Evolutionary conservation across 2,329 filamentous ascomycete genomes (phyloP), one percentile per base, ranked within the genome.

Genomic region (Penicillium hordei): DNA sequence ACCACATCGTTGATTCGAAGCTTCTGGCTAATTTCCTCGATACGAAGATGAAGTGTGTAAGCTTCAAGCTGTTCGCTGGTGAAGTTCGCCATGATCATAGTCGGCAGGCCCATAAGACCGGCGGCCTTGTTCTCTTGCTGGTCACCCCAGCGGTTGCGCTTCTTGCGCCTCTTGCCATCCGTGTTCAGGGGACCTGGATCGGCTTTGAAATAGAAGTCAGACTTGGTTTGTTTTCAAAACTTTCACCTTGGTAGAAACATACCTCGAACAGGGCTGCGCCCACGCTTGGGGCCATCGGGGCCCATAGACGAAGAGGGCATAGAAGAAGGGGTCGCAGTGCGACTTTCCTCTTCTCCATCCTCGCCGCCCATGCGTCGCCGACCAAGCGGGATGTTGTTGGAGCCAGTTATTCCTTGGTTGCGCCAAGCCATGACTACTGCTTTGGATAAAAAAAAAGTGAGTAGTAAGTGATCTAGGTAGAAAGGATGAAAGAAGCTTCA

Each of bases 21-120:
- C 84, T 99, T 99, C 81, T 99, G 93, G 74, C 92, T 97, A 72
- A 99, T 99, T 78, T 99, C 94, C 77, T 99, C 93, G 72, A 99
- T 97, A 72, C 94, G 91, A 71, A 99, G 81, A 79, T 99, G 93
- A 66, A 97, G 82, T 23, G 93, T 94, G 75, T 99, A 99, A 21
- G 94, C 94, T 75, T 99, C 94, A 55, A 97, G 86, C 82, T 99
- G 94, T 78, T 99, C 94, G 73, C 89, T 93, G 55, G 94, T 99
- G 92, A 99, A 99, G 78, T 93, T 93, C 62, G 93, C 92, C 77
- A 93, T 88, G 75, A 99, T 97, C 71, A 93, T 91, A 17, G 94
- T 99, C 29, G 94, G 92, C 66, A 99, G 83, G 57, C 94, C 94
- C 93, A 99, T 97, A 61, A 99, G 83, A 65, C 94, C 94, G 57